phyloP scores from a whole-genome alignment of 805 yeast species.

The Starmerella kuoi region DNA sequence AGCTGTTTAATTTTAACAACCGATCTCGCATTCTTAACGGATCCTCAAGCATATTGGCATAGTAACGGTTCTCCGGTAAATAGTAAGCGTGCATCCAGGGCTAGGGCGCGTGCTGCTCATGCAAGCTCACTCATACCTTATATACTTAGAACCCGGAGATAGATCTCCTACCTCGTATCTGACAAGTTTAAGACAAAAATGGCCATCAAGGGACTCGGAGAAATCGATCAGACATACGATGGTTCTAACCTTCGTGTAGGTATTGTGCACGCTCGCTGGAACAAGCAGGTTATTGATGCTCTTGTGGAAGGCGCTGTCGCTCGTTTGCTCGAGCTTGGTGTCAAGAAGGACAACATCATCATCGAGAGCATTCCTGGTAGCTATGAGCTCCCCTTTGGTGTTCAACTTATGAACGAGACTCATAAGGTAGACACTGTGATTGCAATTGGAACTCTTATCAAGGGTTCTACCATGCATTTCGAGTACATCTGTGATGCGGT shows the following conservation, averaged over 20 bases:
- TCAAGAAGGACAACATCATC: conserved; percentile 59
- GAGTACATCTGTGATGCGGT: conserved; percentile 92
- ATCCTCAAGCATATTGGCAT: too few species aligned
- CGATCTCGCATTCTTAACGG: too few species aligned
- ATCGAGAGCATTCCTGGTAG: conserved; percentile 90
- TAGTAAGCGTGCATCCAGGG: too few species aligned
- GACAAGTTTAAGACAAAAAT: too few species aligned
- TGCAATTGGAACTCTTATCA: conserved; percentile 88
- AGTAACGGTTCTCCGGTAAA: too few species aligned
- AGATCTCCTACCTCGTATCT: too few species aligned
- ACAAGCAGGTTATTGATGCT: conserved; percentile 58
- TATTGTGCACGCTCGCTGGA: conserved; percentile 96
- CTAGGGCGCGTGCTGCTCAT: too few species aligned
- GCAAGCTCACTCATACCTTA: too few species aligned
- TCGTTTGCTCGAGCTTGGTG: conserved; percentile 53
- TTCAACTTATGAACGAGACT: conserved; percentile 32
- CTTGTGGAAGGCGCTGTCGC: conserved; percentile 65
- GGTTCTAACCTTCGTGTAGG: conserved; percentile 55
- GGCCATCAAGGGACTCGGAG: conserved; percentile 61
- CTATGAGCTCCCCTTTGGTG: conserved; percentile 81
- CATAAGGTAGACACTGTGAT: conserved; percentile 62
- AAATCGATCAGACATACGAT: conserved; percentile 54
- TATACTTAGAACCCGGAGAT: too few species aligned
- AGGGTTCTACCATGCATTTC: conserved; percentile 96
- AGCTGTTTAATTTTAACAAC: too few species aligned